phyloP scores from a whole-genome alignment of 148 eudicot genomes.

The Amaranthus cruentus region DNA sequence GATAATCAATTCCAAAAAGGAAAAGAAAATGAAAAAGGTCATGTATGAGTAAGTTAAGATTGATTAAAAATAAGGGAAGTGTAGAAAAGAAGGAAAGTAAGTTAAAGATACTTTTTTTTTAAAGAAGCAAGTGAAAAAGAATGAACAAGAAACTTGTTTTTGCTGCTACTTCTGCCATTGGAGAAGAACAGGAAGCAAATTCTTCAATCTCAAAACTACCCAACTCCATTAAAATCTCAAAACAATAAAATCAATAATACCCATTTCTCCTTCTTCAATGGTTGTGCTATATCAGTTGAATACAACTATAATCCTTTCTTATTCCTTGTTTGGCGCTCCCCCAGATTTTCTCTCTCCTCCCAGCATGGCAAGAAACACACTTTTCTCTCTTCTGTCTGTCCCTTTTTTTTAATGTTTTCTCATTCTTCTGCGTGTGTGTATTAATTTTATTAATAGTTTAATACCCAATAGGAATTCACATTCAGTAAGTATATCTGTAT shows the following conservation, averaged over 20 bases:
- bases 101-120: not conserved
- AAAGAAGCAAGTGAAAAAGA: conserved; percentile 48
- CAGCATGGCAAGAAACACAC: not conserved
- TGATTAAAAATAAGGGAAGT: conserved; percentile 19
- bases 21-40: not conserved
- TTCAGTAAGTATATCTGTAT: too few species aligned
- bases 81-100: conserved; percentile 27
- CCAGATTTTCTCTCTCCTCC: not conserved
- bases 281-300: too few species aligned
- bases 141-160: conserved; percentile 22
- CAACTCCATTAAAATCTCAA: too few species aligned
- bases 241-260: too few species aligned
- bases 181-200: not conserved
- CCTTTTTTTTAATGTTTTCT: not conserved
- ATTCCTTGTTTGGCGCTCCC: too few species aligned
- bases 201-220: too few species aligned
- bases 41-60: conserved; percentile 21
- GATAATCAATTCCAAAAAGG: not conserved
- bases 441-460: too few species aligned
- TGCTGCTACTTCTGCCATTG: not conserved
- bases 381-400: not conserved
- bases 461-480: too few species aligned
- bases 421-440: too few species aligned
- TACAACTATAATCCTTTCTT: too few species aligned
- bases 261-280: too few species aligned